Base-by-base conservation (phyloP, 495 filamentous ascomycete genomes). In the Mycothermus thermophilus region DNA sequence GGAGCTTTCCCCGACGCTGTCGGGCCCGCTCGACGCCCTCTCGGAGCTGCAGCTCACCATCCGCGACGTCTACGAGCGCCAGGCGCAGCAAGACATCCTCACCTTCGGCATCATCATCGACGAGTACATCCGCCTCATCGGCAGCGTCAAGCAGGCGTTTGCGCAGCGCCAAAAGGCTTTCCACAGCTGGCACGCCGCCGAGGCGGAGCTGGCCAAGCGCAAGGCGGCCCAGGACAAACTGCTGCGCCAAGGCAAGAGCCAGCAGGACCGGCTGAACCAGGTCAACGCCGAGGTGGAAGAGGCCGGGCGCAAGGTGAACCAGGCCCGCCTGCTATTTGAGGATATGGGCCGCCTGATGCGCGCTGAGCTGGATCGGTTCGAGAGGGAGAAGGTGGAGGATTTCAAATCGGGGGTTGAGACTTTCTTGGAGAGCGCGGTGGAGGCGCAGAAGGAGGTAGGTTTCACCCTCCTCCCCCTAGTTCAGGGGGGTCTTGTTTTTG, bases 361-460 rank as follows among this genome's bases (percentile, higher is more conserved):
- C 25, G 63, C 66, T 19, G 90, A 97, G 57, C 66, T 97, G 40
- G 90, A 96, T 42, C 67, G 86, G 18, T 97, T 97, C 48, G 90
- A 96, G 63, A 74, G 74, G 46, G 90, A 97, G 63, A 97, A 97
- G 65, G 90, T 97, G 6, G 90, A 97, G 54, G 90, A 97, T 55
- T 97, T 97, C 60, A 97, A 96, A 64, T 87, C 80, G 40, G 92
- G 84, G 0, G 88, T 97, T 2, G 90, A 97, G 64, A 97, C 90
- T 0, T 97, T 88, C 57, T 63, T 97, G 44, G 90, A 97, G 61
- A 82, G 87, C 39, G 83, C 88, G 12, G 85, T 97, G 3, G 90
- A 97, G 62, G 92, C 84, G 34, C 90, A 97, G 64, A 97, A 97
- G 62, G 90, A 97, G 79, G 90, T 88, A 55, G 51, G 73, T 58